phyloP scores from a whole-genome alignment of 2,329 filamentous ascomycete species.

The Stagonosporopsis rhizophila region DNA sequence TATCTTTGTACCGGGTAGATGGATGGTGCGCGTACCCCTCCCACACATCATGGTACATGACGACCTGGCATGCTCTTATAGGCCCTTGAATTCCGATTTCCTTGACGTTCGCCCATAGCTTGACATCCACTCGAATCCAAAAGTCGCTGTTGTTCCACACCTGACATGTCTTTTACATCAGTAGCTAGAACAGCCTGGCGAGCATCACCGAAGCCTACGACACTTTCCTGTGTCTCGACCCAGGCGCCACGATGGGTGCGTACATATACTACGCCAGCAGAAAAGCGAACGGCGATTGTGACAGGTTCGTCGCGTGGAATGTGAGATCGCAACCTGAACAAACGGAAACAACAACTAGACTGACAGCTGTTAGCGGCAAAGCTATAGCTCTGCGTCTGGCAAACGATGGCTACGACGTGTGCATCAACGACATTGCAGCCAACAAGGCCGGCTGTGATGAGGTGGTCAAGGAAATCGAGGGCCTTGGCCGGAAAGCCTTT shows the following conservation, averaged over 20 bases:
- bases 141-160: neutral
- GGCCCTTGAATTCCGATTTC: too few species aligned
- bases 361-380: slow-evolving; percentile 58
- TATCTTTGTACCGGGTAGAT: slow-evolving; percentile 2
- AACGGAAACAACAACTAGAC: neutral
- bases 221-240: slow-evolving; percentile 19
- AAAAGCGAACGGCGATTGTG: slow-evolving; percentile 46
- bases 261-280: slow-evolving; percentile 33
- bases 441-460: slow-evolving; percentile 62
- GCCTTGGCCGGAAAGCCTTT: slow-evolving; percentile 61
- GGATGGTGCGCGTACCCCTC: neutral
- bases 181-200: slow-evolving; percentile 31
- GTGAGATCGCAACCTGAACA: slow-evolving; percentile 26
- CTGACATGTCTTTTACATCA: slow-evolving; percentile 33
- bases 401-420: slow-evolving; percentile 70
- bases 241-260: slow-evolving; percentile 32
- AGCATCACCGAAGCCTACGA: slow-evolving; percentile 23
- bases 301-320: slow-evolving; percentile 50
- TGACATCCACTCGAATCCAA: neutral
- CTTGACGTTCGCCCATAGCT: neutral
- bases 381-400: slow-evolving; percentile 70
- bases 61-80: neutral
- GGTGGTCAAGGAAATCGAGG: slow-evolving; percentile 61
- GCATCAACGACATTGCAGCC: slow-evolving; percentile 67
- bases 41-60: slow-evolving; percentile 16